Percentiles rank a stretch among this genome's conserved stretches.
phyloP scores from a whole-genome alignment of 2,329 filamentous ascomycete species.

The Thielaviopsis ethacetica region DNA sequence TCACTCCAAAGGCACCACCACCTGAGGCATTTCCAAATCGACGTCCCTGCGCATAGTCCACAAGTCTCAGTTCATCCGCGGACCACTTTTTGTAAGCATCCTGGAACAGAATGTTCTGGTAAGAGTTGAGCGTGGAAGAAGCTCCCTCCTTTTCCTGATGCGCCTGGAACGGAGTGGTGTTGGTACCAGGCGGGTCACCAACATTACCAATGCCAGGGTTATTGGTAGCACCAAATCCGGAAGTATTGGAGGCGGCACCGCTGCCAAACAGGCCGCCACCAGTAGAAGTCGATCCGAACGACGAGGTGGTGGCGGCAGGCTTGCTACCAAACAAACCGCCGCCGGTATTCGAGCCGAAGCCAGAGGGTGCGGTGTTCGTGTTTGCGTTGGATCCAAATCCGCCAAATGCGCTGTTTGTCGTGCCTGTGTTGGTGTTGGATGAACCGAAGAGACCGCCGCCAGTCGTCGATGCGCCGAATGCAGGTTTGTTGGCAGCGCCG shows the following conservation, averaged over 20 bases:
- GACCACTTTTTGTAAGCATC: conserved; percentile 79
- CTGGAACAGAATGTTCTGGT: conserved; percentile 66
- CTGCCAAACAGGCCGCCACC: conserved; percentile 32
- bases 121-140: conserved; percentile 40
- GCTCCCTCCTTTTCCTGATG: conserved; percentile 58
- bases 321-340: conserved; percentile 39
- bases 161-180: conserved; percentile 49
- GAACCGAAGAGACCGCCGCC: conserved; percentile 26
- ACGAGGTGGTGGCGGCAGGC: conserved; percentile 17
- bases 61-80: conserved; percentile 65
- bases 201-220: conserved; percentile 36
- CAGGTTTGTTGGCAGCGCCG: conserved; percentile 27
- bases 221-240: conserved; percentile 25
- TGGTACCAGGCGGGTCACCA: conserved; percentile 53
- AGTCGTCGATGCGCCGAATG: conserved; percentile 33
- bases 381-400: conserved; percentile 24
- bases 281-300: conserved; percentile 30
- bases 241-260: conserved; percentile 12
- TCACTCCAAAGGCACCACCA: conserved; percentile 67
- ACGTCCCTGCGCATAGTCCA: conserved; percentile 77
- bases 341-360: conserved; percentile 13
- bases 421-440: conserved; percentile 22
- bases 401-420: conserved; percentile 15
- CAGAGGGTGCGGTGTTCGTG: conserved; percentile 14
- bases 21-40: conserved; percentile 70